Evolutionary conservation across 768 basidiomycete genomes (phyloP).

Genomic region (Psilocybe sp.): DNA sequence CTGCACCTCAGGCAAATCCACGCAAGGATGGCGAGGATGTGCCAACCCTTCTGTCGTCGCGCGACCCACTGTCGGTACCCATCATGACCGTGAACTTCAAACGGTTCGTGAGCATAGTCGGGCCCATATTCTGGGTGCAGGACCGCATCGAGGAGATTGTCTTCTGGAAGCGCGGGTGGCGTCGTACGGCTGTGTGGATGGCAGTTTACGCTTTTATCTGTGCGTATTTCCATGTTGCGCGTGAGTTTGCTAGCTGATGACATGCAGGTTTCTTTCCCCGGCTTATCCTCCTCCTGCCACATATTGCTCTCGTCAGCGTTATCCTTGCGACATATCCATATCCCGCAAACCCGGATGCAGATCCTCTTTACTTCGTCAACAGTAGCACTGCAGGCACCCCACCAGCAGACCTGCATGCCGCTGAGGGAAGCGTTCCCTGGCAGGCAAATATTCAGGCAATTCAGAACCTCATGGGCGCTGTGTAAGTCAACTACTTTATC

Average conservation of each 20-base stretch:
- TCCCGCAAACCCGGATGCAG: slow-evolving; percentile 18
- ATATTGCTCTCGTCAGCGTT: slow-evolving; percentile 55
- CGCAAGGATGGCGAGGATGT: slow-evolving; percentile 17
- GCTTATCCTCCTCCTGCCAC: slow-evolving; percentile 68
- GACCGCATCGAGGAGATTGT: slow-evolving; percentile 85
- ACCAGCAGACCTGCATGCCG: slow-evolving; percentile 31
- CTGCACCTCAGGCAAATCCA: slow-evolving; percentile 6
- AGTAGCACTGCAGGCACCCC: slow-evolving; percentile 13
- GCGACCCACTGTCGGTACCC: slow-evolving; percentile 73
- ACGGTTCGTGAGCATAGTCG: slow-evolving; percentile 71
- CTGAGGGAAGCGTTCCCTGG: slow-evolving; percentile 76
- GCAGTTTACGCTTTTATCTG: slow-evolving; percentile 77
- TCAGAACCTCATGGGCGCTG: slow-evolving; percentile 86
- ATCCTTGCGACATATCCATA: slow-evolving; percentile 68
- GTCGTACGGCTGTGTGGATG: slow-evolving; percentile 72
- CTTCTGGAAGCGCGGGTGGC: slow-evolving; percentile 78
- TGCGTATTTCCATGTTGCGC: slow-evolving; percentile 33
- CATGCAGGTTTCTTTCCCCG: slow-evolving; percentile 72
- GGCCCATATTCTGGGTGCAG: slow-evolving; percentile 87
- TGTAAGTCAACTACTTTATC: slow-evolving; percentile 43
- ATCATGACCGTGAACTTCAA: slow-evolving; percentile 79
- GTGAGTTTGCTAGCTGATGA: not conserved
- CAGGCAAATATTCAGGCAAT: slow-evolving; percentile 86
- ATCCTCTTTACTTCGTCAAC: slow-evolving; percentile 12
- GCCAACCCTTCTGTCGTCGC: slow-evolving; percentile 47